A percentile compares a stretch with the other conserved stretches of the same genome.
Evolutionary conservation across 140 eudicot genomes (phyloP).

Genomic region (Erigeron philadelphicus): DNA sequence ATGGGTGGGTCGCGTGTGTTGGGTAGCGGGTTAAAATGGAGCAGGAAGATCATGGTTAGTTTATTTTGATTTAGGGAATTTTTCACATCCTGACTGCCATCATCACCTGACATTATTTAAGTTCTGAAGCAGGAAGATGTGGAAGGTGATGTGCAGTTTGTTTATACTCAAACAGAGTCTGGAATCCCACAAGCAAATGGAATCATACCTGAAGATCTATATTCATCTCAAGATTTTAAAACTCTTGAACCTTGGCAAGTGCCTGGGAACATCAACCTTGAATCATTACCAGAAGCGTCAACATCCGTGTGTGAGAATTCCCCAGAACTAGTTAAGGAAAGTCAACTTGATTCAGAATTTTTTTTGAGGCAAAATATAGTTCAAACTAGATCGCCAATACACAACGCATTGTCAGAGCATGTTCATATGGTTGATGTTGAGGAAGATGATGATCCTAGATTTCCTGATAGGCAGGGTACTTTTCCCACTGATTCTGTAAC

Average conservation of each 20-base stretch:
- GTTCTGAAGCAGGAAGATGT: conserved; percentile 35
- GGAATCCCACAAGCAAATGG: conserved; percentile 25
- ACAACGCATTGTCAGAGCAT: not conserved
- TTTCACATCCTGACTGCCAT: not conserved
- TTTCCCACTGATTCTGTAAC: not conserved
- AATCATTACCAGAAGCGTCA: conserved; percentile 24
- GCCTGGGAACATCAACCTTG: conserved; percentile 16
- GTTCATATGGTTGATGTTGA: conserved; percentile 23
- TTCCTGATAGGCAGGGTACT: conserved; percentile 13
- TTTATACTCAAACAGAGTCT: conserved; percentile 23
- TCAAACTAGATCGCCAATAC: conserved; percentile 19
- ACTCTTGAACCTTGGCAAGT: conserved; percentile 16
- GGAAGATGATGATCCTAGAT: conserved; percentile 10
- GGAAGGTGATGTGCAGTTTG: conserved; percentile 34
- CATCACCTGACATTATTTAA: not conserved
- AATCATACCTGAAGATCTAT: conserved; percentile 25
- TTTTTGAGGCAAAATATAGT: conserved; percentile 20
- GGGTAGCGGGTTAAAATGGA: not conserved
- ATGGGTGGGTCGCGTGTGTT: not conserved
- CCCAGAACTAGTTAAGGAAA: conserved; percentile 26
- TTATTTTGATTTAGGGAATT: not conserved
- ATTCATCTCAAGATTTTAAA: conserved; percentile 22
- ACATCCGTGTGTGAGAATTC: conserved; percentile 24
- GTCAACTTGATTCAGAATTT: conserved; percentile 17
- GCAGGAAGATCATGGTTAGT: not conserved